Base-by-base conservation (phyloP, 306 rosid genomes). In the Argentina anserina region DNA sequence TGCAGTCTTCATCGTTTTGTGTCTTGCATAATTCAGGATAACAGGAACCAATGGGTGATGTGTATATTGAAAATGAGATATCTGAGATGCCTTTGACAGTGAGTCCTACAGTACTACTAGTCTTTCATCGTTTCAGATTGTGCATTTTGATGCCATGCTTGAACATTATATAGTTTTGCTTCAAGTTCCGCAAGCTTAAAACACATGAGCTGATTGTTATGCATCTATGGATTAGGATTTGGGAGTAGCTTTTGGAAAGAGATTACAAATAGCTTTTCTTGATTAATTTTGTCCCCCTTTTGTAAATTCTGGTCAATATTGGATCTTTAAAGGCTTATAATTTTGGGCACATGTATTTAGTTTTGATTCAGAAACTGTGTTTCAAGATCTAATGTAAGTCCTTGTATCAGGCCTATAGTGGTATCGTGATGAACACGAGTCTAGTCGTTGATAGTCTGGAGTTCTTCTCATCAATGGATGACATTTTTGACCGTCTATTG, bases 391-490 rank as follows among this genome's bases (percentile, higher is more conserved):
- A 46, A 76, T 26, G 40, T 49, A 70, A 26, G 20, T 79, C 70
- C 63, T 79, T 73, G 49, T 79, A 50, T 75, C 86, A 85, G 90
- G 89, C 66, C 55, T 49, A 28, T 69, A 81, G 47, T 39, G 85
- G 55, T 74, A 67, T 67, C 69, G 18, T 81, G 81, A 85, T 55
- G 23, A 66, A 69, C 34, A 70, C 52, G 4, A 65, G 49, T 53
- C 31, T 69, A 52, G 70, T 47, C 69, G 52, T 64, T 28, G 79
- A 76, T 39, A 65, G 47, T 45, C 69, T 76, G 59, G 73, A 65
- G 37, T 76, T 83, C 29, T 50, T 67, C 78, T 82, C 60, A 18
- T 75, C 83, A 65, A 70, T 90, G 84, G 96, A 88, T 60, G 84
- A 65, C 68, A 80, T 84, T 77, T 60, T 83, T 81, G 74, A 72